phyloP scores from a whole-genome alignment of 495 filamentous ascomycete genomes.

The Podospora bellae-mahoneyi region DNA sequence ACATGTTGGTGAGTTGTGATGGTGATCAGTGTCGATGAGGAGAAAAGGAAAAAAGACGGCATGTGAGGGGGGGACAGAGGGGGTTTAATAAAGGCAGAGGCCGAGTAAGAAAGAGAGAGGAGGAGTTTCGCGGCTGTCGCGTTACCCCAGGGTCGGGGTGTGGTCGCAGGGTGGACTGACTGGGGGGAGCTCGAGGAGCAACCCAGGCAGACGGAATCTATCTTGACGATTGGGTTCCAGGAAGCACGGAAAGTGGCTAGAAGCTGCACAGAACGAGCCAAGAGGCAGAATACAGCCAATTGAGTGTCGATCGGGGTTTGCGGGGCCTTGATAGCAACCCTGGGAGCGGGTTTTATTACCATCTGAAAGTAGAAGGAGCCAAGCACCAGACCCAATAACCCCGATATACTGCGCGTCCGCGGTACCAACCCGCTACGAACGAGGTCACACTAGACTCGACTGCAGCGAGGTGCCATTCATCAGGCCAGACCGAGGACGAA shows the following conservation, averaged over 20 bases:
- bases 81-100: conserved; percentile 5
- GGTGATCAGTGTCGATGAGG: conserved; percentile 7
- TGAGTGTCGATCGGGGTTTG: background rate
- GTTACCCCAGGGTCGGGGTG: conserved; percentile 1
- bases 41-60: conserved; percentile 2
- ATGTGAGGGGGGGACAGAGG: background rate
- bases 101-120: background rate
- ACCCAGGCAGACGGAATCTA: conserved; percentile 6
- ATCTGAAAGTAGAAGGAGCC: conserved; percentile 28
- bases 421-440: conserved; percentile 4
- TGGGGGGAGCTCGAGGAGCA: background rate
- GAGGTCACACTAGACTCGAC: background rate
- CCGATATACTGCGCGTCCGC: conserved; percentile 1
- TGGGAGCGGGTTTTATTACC: conserved; percentile 12
- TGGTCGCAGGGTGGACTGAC: background rate
- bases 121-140: background rate
- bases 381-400: conserved; percentile 17
- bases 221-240: background rate
- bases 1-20: conserved; percentile 25
- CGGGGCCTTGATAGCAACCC: conserved; percentile 11
- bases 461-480: background rate
- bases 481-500: conserved; percentile 6
- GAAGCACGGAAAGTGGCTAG: conserved; percentile 22
- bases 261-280: conserved; percentile 22
- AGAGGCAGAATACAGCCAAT: conserved; percentile 7